Base-by-base conservation (phyloP, 1,139 yeast genomes). In the Citeromyces hawaiiensis region DNA sequence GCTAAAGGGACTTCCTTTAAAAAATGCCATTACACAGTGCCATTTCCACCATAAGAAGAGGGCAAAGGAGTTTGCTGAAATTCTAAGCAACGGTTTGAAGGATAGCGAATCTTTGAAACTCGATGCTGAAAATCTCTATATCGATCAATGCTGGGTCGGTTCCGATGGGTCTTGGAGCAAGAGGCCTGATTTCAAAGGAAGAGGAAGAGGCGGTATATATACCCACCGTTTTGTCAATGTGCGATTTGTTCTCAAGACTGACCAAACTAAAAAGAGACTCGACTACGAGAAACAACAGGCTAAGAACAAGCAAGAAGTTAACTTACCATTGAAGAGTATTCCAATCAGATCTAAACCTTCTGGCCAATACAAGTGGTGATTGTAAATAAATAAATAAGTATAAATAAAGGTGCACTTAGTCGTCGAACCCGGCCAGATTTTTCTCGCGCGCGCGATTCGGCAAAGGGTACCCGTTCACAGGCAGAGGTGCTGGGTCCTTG, bases 131-230 rank as follows among this genome's bases (percentile, higher is more conserved):
- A 70, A 70, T 35, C 59, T 88, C 40, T 85, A 80, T 52, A 72
- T 91, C 44, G 77, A 81, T 39, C 83, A 83, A 54, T 75, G 87
- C 47, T 91, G 97, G 97, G 79, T 78, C 23, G 96, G 96, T 38
- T 77, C 86, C 45, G 97, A 88, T 57, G 96, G 96, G 13, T 54
- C 60, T 40, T 76, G 83, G 77, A 55, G 57, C 39, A 80, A 74
- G 58, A 72, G 93, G 56, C 60, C 78, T n/a, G 96, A 88, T 49
- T 69, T 72, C 53, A 87, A 86, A 64, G 96, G 93, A 46, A 78
- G 97, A 64, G 96, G 96, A 47, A 75, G 96, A 59, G 68, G 73
- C 33, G 97, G 97, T 54, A 61, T 83, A 40, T 72, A 83, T 40
- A 71, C 69, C 35, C 94, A 85, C 55, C 76, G 82, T 46, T 81